Conservation (phyloP, 495 filamentous ascomycete species). For the Aspergillus ostianus region DNA sequence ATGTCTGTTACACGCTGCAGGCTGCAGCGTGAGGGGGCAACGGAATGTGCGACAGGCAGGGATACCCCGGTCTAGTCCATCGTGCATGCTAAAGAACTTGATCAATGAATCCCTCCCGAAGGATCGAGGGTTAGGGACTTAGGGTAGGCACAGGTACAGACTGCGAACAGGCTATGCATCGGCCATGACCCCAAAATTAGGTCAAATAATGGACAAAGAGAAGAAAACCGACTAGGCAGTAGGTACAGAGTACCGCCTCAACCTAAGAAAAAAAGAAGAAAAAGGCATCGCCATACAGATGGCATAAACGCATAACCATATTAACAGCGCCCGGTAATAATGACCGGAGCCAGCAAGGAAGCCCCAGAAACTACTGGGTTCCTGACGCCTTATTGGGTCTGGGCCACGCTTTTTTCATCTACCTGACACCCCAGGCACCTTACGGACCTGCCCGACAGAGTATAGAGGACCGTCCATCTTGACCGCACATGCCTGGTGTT, state of each 20-base stretch:
- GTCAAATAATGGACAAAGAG: neutral
- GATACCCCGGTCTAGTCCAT: neutral
- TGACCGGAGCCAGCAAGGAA: neutral
- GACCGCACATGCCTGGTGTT: constrained; percentile 19
- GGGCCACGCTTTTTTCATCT: constrained; percentile 10
- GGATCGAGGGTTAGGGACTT: neutral
- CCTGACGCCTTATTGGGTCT: constrained; percentile 7
- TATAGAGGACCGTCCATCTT: constrained; percentile 5
- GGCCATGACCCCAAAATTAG: neutral
- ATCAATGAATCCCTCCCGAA: neutral
- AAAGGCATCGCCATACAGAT: neutral
- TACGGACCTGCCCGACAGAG: constrained; percentile 10
- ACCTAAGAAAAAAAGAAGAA: neutral
- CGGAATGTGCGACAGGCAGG: neutral
- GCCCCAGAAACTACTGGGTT: neutral
- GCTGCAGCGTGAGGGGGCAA: neutral
- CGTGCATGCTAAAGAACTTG: neutral
- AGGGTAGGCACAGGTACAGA: neutral
- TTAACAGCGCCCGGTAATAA: neutral
- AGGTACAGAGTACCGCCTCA: neutral
- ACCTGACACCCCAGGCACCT: constrained; percentile 6
- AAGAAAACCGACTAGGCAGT: too few species aligned
- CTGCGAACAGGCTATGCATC: neutral
- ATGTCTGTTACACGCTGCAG: neutral
- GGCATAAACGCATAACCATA: neutral